A percentile compares a stretch with the other conserved stretches of the same genome.
Evolutionary conservation across 1,284 basidiomycete species (phyloP).

Genomic region (Psilocybe mexicana): DNA sequence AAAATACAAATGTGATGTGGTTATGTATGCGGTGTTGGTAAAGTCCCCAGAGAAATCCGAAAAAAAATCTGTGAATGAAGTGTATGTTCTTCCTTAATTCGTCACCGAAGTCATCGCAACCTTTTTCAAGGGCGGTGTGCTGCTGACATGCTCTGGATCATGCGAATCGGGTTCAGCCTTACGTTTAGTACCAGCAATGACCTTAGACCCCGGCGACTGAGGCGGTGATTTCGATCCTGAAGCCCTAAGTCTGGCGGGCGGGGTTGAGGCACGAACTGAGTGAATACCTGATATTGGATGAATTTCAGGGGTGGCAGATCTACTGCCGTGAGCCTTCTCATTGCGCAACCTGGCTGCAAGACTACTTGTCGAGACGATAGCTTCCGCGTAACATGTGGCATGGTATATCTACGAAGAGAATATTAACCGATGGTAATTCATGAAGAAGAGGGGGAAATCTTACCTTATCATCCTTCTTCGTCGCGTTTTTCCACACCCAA

Average conservation of each 20-base stretch:
- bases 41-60: slow-evolving; percentile 5
- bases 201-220: slow-evolving; percentile 49
- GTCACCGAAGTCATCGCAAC: slow-evolving; percentile 38
- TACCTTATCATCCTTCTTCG: slow-evolving; percentile 81
- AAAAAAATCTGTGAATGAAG: slow-evolving; percentile 3
- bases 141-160: slow-evolving; percentile 38
- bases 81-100: neutral
- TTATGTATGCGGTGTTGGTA: slow-evolving; percentile 10
- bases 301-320: slow-evolving; percentile 71
- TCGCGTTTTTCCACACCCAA: slow-evolving; percentile 96
- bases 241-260: slow-evolving; percentile 34
- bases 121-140: slow-evolving; percentile 62
- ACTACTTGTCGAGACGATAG: slow-evolving; percentile 57
- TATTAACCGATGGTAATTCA: slow-evolving; percentile 3
- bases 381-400: slow-evolving; percentile 90
- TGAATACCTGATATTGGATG: slow-evolving; percentile 13
- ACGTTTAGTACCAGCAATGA: slow-evolving; percentile 62
- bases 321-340: slow-evolving; percentile 60
- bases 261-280: slow-evolving; percentile 45
- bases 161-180: slow-evolving; percentile 57
- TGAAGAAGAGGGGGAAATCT: slow-evolving; percentile 29
- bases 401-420: slow-evolving; percentile 71
- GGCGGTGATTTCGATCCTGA: slow-evolving; percentile 38
- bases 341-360: slow-evolving; percentile 65
- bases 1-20: slow-evolving; percentile 18